These are phyloP conservation scores for Alternaria longipes DNA, from an alignment of 2,329 filamentous ascomycete genomes.

Conservation along the genomic window DNA sequence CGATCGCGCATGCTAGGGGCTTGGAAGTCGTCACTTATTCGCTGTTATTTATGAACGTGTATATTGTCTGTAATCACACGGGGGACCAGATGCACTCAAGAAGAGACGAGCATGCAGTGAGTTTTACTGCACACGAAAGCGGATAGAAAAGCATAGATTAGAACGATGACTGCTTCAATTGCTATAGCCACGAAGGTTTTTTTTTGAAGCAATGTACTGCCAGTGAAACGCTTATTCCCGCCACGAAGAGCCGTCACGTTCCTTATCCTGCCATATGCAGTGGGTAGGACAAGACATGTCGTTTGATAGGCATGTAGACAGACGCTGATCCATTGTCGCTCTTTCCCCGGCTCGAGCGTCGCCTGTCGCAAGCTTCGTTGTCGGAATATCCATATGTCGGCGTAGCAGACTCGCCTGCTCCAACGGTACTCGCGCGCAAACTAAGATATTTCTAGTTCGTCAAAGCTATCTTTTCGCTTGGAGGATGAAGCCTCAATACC, in stretches of 20 bases:
- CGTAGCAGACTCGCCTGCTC: constrained; percentile 2
- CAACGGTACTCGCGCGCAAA: neutral
- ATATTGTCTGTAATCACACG: neutral
- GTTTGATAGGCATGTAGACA: neutral
- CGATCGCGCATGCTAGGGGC: neutral
- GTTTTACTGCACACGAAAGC: neutral
- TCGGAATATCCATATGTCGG: neutral
- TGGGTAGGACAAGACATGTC: neutral
- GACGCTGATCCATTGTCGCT: constrained; percentile 2
- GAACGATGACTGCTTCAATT: constrained; percentile 1
- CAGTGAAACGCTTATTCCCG: constrained; percentile 1
- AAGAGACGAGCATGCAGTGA: neutral
- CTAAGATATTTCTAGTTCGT: neutral
- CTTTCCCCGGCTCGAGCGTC: constrained; percentile 1
- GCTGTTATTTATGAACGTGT: neutral
- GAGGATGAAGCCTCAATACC: neutral
- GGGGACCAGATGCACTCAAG: neutral
- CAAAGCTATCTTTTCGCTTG: constrained; percentile 2
- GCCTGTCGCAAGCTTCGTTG: constrained; percentile 1
- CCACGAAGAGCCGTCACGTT: neutral
- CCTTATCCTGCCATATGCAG: constrained; percentile 4
- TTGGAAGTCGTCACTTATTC: constrained; percentile 10
- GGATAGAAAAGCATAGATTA: neutral
- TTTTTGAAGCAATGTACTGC: constrained; percentile 2
- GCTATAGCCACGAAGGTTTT: neutral